phyloP scores from a whole-genome alignment of 164 flowering plant species.

The Liquidambar formosana region DNA sequence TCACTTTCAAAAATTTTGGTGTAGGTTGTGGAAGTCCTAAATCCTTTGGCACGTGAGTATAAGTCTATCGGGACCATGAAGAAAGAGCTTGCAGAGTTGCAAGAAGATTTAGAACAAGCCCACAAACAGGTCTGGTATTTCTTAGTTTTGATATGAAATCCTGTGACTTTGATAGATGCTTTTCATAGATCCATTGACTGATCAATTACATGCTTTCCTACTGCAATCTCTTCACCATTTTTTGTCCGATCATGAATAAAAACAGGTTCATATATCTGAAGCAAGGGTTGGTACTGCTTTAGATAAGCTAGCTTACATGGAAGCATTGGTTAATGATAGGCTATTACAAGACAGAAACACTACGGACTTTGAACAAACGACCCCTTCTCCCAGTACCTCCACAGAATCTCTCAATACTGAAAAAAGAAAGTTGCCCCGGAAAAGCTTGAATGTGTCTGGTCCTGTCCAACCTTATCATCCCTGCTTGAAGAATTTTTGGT shows the following conservation, averaged over 20 bases:
- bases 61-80: slow-evolving; percentile 90
- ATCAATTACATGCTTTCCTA: not conserved
- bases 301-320: slow-evolving; percentile 97
- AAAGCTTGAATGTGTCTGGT: slow-evolving; percentile 77
- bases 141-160: not conserved
- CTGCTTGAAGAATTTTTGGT: slow-evolving; percentile 89
- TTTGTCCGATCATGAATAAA: slow-evolving; percentile 6
- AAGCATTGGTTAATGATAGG: slow-evolving; percentile 81
- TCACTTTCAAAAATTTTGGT: slow-evolving; percentile 6
- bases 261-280: slow-evolving; percentile 95
- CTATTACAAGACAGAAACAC: slow-evolving; percentile 61
- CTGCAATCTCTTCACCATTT: not conserved
- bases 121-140: slow-evolving; percentile 73
- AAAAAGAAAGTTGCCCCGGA: slow-evolving; percentile 41
- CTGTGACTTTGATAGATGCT: not conserved
- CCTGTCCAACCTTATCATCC: slow-evolving; percentile 82
- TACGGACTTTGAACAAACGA: slow-evolving; percentile 33
- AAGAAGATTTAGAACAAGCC: slow-evolving; percentile 73
- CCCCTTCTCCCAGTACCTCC: slow-evolving; percentile 56
- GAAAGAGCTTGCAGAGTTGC: slow-evolving; percentile 90
- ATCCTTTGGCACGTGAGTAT: slow-evolving; percentile 92
- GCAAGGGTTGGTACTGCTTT: slow-evolving; percentile 87
- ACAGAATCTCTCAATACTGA: slow-evolving; percentile 26
- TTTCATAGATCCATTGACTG: not conserved
- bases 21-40: slow-evolving; percentile 94